These are phyloP conservation scores for Debaryomyces fabryi DNA, from an alignment of 1,139 yeast species.

Conservation along the genomic window DNA sequence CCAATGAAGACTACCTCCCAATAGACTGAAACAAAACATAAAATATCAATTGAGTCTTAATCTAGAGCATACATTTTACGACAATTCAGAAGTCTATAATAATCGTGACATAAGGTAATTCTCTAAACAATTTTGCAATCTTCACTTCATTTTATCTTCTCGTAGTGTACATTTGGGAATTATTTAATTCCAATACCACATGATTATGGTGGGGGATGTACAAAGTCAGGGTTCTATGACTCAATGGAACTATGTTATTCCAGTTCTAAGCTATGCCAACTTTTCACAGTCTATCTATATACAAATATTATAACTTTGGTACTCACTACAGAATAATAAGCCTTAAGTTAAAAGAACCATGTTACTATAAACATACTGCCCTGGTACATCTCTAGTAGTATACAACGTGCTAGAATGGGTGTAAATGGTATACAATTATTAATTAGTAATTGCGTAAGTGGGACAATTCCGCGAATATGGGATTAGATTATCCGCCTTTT, in stretches of 20 bases:
- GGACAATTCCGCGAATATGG: not conserved
- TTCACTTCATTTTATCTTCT: not conserved
- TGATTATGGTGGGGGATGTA: not conserved
- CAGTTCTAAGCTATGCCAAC: not conserved
- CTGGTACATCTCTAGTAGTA: not conserved
- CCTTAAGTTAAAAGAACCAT: not conserved
- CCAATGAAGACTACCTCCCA: not conserved
- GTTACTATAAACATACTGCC: not conserved
- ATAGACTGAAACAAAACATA: not conserved
- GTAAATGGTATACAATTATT: not conserved
- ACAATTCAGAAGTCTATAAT: not conserved
- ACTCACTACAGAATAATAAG: not conserved
- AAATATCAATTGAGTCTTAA: not conserved
- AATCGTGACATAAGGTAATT: not conserved
- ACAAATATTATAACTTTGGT: not conserved
- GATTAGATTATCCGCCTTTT: not conserved
- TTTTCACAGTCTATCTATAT: not conserved
- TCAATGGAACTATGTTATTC: not conserved
- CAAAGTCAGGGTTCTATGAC: not conserved
- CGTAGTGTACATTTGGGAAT: not conserved
- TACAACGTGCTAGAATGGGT: not conserved
- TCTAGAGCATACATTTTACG: not conserved
- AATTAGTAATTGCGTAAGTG: not conserved
- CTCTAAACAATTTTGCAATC: not conserved
- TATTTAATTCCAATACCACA: not conserved